Base-by-base conservation (phyloP, 2,329 filamentous ascomycete genomes). In the Cytospora piceae region DNA sequence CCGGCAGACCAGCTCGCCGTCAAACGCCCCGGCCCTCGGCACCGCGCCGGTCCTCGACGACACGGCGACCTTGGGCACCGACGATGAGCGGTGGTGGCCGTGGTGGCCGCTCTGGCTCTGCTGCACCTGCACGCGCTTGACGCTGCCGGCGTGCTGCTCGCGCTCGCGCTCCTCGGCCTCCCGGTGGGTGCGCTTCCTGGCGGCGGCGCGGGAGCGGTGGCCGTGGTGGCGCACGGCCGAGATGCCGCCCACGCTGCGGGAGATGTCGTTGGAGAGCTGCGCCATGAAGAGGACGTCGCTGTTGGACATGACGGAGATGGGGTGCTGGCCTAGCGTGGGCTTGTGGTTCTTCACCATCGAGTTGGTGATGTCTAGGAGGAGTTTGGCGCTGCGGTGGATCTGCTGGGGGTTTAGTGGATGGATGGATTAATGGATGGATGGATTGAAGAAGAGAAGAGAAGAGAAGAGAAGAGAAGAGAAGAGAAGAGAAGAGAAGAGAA, bases 281-380 rank as follows among this genome's bases (percentile, higher is more conserved):
- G 68, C 68, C 68, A 69, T 69, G 61, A 68, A 69, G 42, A 67
- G 52, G n/a, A 69, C 56, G 32, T 69, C 68, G 27, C 68, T 63
- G 37, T 69, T 66, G 42, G 62, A 66, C 66, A 69, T 69, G 3
- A 69, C 58, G 4, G 66, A 60, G 42, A 69, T 46, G 20, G 68
- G 68, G 2, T 55, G 57, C n/a, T 66, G 58, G 15, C 59, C 59
- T 22, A 63, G 39, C 4, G 39, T 54, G 15, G 56, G 46, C 37
- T 69, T 66, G 42, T 68, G 46, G 22, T 54, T 61, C 22, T 61
- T 66, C n/a, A 68, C 61, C 3, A 69, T 42, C 27, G 64, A 59
- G 34, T 54, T 59, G 37, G 68, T 59, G 52, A 68, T 68, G 11
- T 69, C 66, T 3, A 68, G 49, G 24, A 69, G 64, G 42, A 68